Percentiles rank a stretch among this genome's conserved stretches.
Conservation (phyloP, 2,329 filamentous ascomycete species). For the Aspergillus sp. region DNA sequence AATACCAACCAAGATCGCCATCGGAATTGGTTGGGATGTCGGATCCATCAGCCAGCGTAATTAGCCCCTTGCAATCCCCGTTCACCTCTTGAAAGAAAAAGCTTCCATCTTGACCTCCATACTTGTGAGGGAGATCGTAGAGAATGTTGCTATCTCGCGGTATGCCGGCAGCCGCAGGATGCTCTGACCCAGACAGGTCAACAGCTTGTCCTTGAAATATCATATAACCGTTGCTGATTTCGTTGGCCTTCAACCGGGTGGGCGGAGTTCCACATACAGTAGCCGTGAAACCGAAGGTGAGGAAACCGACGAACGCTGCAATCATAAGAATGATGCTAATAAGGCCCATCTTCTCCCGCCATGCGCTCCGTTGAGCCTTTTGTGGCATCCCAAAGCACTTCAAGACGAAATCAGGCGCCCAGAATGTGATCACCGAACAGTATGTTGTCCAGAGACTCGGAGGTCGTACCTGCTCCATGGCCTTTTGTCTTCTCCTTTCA, state of each 20-base stretch:
- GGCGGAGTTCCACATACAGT: constrained; percentile 76
- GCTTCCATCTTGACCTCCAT: constrained; percentile 88
- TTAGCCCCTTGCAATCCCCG: constrained; percentile 88
- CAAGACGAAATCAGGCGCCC: constrained; percentile 83
- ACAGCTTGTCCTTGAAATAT: constrained; percentile 95
- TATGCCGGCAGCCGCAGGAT: constrained; percentile 79
- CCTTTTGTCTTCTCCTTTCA: constrained; percentile 59
- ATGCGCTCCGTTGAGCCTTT: constrained; percentile 85
- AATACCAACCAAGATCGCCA: constrained; percentile 89
- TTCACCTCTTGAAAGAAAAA: constrained; percentile 99
- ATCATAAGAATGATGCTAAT: constrained; percentile 90
- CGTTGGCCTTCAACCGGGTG: constrained; percentile 74
- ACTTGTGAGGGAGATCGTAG: constrained; percentile 77
- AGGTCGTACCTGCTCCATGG: constrained; percentile 66
- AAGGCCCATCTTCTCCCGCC: constrained; percentile 96
- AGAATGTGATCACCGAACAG: constrained; percentile 90
- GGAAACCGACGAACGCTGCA: constrained; percentile 85
- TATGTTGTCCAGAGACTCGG: constrained; percentile 95
- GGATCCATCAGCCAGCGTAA: constrained; percentile 68
- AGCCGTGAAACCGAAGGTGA: constrained; percentile 94
- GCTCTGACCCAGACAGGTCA: constrained; percentile 72
- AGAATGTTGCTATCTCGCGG: constrained; percentile 74
- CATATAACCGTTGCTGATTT: constrained; percentile 81
- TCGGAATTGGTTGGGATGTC: constrained; percentile 74
- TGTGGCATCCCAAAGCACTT: constrained; percentile 81